Base-by-base conservation (phyloP, 1,284 basidiomycete genomes). In the Cutaneotrichosporon sp. region DNA sequence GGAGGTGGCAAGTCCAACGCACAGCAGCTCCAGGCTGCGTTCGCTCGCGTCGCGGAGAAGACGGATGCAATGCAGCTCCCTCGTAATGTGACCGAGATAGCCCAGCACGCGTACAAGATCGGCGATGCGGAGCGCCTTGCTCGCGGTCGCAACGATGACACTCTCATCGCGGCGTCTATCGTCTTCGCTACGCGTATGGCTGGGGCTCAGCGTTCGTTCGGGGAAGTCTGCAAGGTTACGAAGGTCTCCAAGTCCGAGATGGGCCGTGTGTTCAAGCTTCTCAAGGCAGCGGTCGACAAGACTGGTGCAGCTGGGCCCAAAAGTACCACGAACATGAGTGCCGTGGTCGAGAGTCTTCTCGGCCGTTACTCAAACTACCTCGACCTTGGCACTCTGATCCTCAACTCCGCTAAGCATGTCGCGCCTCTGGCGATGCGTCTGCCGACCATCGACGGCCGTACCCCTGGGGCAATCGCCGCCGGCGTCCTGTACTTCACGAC, bases 101-200 rank as follows among this genome's bases (percentile, higher is more conserved):
- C 80, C 6, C 98, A 98, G 81, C 95, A 97, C 82, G 85, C 97
- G 5, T 99, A 95, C 84, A 94, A 96, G 80, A 90, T 95, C 56
- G 92, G 92, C 30, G 93, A 98, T 77, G 94, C 98, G 81, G 92
- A 47, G 11, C 92, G 92, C 76, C 85, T 97, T 13, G 84, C 97
- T 14, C 89, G 91, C 47, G 95, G 94, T 46, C 98, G 97, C 79
- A 90, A 90, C 14, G 74, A 75, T 30, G 91, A 95, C 64, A 93
- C 94, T 0, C 89, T 97, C 75, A 94, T 97, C 70, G 96, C 95
- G 11, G 95, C 96, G 1, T 97, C 94, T 81, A 97, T 99, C 78
- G 97, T 98, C 78, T 95, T 97, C 71, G 97, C 96, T 0, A 97
- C 95, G 80, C 87, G 96, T 65, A 91, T 95, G 79, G 92, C 90